Evolutionary conservation across 2,329 filamentous ascomycete species (phyloP).

Genomic region (Bertia moriformis): DNA sequence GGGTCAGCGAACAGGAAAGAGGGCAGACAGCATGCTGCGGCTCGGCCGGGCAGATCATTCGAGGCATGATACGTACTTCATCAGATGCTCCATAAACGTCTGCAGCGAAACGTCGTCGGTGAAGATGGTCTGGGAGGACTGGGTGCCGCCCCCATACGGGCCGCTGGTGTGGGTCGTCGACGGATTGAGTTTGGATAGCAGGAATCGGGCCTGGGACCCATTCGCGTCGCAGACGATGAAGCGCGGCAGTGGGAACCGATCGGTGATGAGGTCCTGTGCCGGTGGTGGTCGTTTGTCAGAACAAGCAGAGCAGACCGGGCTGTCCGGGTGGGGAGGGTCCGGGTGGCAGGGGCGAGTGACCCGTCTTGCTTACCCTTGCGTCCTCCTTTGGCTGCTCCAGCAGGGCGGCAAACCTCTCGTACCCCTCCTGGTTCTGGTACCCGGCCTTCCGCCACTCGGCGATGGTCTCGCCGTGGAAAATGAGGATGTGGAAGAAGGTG

Average conservation of each 20-base stretch:
- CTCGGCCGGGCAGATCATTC: not conserved
- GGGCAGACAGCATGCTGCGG: too few species aligned
- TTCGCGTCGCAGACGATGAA: conserved; percentile 99
- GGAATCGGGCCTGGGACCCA: conserved; percentile 90
- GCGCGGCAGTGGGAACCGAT: conserved; percentile 91
- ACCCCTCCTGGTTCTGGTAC: conserved; percentile 94
- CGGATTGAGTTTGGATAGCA: conserved; percentile 92
- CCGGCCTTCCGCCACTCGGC: conserved; percentile 98
- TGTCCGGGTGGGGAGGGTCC: not conserved
- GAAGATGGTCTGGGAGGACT: conserved; percentile 92
- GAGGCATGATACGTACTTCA: conserved; percentile 59
- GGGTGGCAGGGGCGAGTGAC: conserved; percentile 1
- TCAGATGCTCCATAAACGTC: conserved; percentile 98
- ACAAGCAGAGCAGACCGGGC: conserved; percentile 2
- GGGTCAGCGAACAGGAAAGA: too few species aligned
- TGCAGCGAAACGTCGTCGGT: conserved; percentile 95
- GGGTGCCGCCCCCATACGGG: conserved; percentile 63
- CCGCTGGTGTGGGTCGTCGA: conserved; percentile 91
- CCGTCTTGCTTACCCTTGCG: conserved; percentile 54
- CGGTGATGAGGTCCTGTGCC: conserved; percentile 75
- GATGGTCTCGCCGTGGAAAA: conserved; percentile 96
- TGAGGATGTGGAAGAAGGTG: conserved; percentile 98
- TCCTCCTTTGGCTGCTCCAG: conserved; percentile 93
- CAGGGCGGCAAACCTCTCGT: conserved; percentile 83
- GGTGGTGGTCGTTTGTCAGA: conserved; percentile 8